Evolutionary conservation across 2,329 filamentous ascomycete genomes (phyloP).

Genomic region (Zymoseptoria ardabiliae): DNA sequence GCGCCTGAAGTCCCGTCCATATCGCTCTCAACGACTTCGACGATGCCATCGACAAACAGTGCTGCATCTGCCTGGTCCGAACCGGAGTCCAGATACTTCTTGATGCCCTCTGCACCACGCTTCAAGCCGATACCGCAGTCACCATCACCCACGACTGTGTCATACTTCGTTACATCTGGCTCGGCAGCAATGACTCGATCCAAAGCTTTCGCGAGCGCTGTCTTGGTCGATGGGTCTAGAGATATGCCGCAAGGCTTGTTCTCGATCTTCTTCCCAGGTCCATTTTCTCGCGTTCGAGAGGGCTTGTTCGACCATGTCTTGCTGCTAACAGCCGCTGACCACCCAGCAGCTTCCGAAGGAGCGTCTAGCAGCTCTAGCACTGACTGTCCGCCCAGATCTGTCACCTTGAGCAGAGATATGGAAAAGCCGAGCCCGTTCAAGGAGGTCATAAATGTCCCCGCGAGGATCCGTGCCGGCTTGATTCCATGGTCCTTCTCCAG

Average conservation of each 20-base stretch:
- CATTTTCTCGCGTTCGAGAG: constrained; percentile 32
- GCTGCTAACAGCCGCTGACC: constrained; percentile 52
- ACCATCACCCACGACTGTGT: constrained; percentile 81
- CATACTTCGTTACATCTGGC: constrained; percentile 58
- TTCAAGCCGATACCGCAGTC: constrained; percentile 84
- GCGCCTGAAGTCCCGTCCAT: constrained; percentile 75
- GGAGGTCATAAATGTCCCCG: constrained; percentile 65
- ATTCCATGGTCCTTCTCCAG: constrained; percentile 52
- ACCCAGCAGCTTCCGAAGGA: constrained; percentile 59
- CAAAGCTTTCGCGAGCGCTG: constrained; percentile 49
- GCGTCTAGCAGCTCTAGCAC: constrained; percentile 64
- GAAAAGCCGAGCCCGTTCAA: constrained; percentile 66
- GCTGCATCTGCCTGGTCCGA: constrained; percentile 43
- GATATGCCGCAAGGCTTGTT: constrained; percentile 48
- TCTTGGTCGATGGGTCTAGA: constrained; percentile 48
- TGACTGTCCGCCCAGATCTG: constrained; percentile 53
- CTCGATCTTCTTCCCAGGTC: constrained; percentile 34
- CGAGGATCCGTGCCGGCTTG: constrained; percentile 53
- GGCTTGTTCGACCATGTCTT: constrained; percentile 49
- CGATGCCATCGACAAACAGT: constrained; percentile 53
- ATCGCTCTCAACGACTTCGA: constrained; percentile 56
- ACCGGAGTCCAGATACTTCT: constrained; percentile 39
- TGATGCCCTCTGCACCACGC: constrained; percentile 67
- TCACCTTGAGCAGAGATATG: constrained; percentile 57
- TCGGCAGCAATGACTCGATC: constrained; percentile 58